These are phyloP conservation scores for Candida stauntonica DNA, from an alignment of 805 yeast species.

Conservation along the genomic window DNA sequence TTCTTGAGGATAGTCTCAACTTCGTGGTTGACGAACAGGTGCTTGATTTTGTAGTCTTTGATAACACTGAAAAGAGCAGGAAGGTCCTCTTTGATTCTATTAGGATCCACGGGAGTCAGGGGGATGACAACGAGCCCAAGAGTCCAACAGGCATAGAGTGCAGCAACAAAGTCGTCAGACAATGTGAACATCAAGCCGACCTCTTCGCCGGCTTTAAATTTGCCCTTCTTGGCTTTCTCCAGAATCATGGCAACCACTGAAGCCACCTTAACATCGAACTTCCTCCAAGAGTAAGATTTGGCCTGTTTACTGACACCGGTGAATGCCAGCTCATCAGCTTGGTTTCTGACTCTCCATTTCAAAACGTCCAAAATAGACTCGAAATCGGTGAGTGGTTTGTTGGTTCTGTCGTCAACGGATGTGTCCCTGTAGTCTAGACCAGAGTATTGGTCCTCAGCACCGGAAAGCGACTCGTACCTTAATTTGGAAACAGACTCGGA, in stretches of 20 bases:
- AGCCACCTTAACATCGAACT: slow-evolving; percentile 71
- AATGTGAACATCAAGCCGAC: slow-evolving; percentile 82
- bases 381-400: slow-evolving; percentile 71
- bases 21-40: slow-evolving; percentile 74
- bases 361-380: slow-evolving; percentile 65
- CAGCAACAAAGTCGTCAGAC: slow-evolving; percentile 79
- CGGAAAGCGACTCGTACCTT: slow-evolving; percentile 55
- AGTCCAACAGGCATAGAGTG: slow-evolving; percentile 80
- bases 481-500: slow-evolving; percentile 52
- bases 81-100: slow-evolving; percentile 68
- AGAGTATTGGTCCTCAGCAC: slow-evolving; percentile 68
- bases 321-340: slow-evolving; percentile 79
- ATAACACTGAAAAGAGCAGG: slow-evolving; percentile 60
- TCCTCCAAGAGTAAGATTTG: slow-evolving; percentile 69
- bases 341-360: slow-evolving; percentile 70
- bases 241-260: slow-evolving; percentile 70
- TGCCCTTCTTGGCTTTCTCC: slow-evolving; percentile 66
- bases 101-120: slow-evolving; percentile 62
- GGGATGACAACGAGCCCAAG: slow-evolving; percentile 81
- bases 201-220: slow-evolving; percentile 60
- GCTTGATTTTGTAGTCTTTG: slow-evolving; percentile 65
- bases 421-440: slow-evolving; percentile 73
- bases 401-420: slow-evolving; percentile 75
- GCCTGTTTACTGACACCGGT: slow-evolving; percentile 37
- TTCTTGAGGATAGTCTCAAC: slow-evolving; percentile 64